These are phyloP conservation scores for Trichophaea hybrida DNA, from an alignment of 2,329 filamentous ascomycete species.

Conservation along the genomic window DNA sequence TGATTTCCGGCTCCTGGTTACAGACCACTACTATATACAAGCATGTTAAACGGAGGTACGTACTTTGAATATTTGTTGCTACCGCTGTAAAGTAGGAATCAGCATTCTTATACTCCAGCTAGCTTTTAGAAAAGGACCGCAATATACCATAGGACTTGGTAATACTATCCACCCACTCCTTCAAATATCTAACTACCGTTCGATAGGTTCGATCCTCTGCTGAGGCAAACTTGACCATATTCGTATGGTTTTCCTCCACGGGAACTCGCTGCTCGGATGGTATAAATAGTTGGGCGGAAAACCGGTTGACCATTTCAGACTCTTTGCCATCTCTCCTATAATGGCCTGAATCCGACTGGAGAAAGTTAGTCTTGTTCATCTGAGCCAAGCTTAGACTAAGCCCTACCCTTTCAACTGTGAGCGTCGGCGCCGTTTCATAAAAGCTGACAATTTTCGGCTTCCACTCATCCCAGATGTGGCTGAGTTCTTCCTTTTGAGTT, in stretches of 20 bases:
- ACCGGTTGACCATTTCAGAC: too few relatives aligned
- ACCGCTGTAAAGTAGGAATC: neutral
- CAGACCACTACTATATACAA: neutral
- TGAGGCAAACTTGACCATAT: too few relatives aligned
- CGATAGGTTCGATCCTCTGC: too few relatives aligned
- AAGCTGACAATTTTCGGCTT: conserved; percentile 10
- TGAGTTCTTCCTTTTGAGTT: too few relatives aligned
- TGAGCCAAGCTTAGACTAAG: too few relatives aligned
- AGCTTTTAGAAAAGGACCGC: neutral
- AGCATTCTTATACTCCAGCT: neutral
- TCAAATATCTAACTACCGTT: too few relatives aligned
- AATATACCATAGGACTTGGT: too few relatives aligned
- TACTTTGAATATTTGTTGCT: neutral
- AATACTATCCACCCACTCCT: too few relatives aligned
- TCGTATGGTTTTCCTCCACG: too few relatives aligned
- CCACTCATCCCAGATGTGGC: too few relatives aligned
- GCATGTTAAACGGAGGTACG: neutral
- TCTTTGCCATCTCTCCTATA: conserved; percentile 8
- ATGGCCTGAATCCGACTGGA: neutral
- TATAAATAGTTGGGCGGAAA: too few relatives aligned
- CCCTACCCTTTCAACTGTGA: conserved; percentile 7
- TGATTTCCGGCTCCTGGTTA: neutral
- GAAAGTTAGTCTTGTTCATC: neutral
- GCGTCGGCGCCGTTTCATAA: conserved; percentile 8
- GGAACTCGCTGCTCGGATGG: too few relatives aligned